Evolutionary conservation across 345 rosid species (phyloP), one percentile per base, ranked within the genome.

Genomic region (Eucalyptus urophylla): DNA sequence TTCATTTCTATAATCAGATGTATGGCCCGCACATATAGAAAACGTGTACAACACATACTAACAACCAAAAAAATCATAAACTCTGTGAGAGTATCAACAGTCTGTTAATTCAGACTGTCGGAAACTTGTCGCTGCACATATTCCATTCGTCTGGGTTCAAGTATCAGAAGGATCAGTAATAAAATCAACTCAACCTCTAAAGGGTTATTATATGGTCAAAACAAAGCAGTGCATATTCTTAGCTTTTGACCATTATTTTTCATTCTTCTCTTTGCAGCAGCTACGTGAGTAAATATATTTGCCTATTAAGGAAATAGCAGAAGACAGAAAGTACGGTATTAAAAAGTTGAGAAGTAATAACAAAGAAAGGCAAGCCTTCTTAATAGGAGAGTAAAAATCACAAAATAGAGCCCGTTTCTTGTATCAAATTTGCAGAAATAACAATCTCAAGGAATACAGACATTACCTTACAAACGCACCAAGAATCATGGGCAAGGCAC

Each of bases 401-500:
- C 85, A 21, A 76, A 40, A 76, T 40, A 22, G 47, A 21, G 85
- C 85, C 45, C 22, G 60, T 88, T 27, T 80, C 29, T 31, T 4
- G 16, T 56, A 44, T 50, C 85, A 58, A 29, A 56, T 81, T 88
- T 80, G 11, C 10, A 24, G 29, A 33, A 22, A n/a, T 25, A 80
- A 25, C 83, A 1, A n/a, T 53, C 29, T 37, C n/a, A 16, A 67
- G 65, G 72, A 43, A 80, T 69, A 72, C 88, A 44, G 44, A 89
- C 50, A 53, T 86, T 88, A 97, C 99, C 99, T 98, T 8, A 94
- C 50, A 51, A 94, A 92, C 91, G 99, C 98, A 88, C 99, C 99
- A 83, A 97, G 83, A 86, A 98, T 92, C 97, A 98, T 95, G 90
- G 99, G 99, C 93, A 96, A 90, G 76, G 99, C 94, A 91, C 94